These are phyloP conservation scores for Penicillium lagena DNA, from an alignment of 495 filamentous ascomycete species.

Conservation along the genomic window DNA sequence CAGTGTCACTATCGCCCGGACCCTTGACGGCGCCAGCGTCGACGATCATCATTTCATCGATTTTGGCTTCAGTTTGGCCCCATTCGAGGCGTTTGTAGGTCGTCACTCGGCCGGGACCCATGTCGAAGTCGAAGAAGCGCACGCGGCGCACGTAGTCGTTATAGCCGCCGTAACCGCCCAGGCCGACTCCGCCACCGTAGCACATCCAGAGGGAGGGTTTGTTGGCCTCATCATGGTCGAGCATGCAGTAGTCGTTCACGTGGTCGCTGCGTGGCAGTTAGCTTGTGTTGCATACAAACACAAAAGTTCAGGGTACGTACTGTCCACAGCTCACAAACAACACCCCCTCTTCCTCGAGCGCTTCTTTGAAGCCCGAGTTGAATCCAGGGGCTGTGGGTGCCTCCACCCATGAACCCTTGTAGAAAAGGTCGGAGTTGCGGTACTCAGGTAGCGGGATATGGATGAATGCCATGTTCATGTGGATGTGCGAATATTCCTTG, in stretches of 20 bases:
- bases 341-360: constrained; percentile 75
- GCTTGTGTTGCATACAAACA: not conserved
- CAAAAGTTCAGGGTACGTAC: constrained; percentile 39
- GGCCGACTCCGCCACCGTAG: constrained; percentile 82
- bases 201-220: constrained; percentile 94
- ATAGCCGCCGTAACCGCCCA: constrained; percentile 93
- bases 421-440: constrained; percentile 38
- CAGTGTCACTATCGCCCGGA: constrained; percentile 5
- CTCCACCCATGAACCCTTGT: constrained; percentile 65
- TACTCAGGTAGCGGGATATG: constrained; percentile 96
- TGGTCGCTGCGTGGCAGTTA: constrained; percentile 58
- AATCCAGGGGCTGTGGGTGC: constrained; percentile 75
- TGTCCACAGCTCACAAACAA: constrained; percentile 87
- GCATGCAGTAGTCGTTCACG: constrained; percentile 90
- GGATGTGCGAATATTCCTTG: constrained; percentile 78
- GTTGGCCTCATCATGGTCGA: constrained; percentile 39
- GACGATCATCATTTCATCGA: constrained; percentile 86
- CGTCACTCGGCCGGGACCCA: constrained; percentile 74
- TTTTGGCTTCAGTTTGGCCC: constrained; percentile 60
- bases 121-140: constrained; percentile 87
- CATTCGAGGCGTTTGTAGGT: constrained; percentile 92
- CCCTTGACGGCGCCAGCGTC: constrained; percentile 62
- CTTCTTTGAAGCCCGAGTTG: constrained; percentile 84
- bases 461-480: constrained; percentile 95
- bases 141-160: constrained; percentile 76